Percentiles rank a stretch among this genome's conserved stretches.
phyloP scores from a whole-genome alignment of 176 grass and related monocot genomes.

The Alloteropsis semialata region DNA sequence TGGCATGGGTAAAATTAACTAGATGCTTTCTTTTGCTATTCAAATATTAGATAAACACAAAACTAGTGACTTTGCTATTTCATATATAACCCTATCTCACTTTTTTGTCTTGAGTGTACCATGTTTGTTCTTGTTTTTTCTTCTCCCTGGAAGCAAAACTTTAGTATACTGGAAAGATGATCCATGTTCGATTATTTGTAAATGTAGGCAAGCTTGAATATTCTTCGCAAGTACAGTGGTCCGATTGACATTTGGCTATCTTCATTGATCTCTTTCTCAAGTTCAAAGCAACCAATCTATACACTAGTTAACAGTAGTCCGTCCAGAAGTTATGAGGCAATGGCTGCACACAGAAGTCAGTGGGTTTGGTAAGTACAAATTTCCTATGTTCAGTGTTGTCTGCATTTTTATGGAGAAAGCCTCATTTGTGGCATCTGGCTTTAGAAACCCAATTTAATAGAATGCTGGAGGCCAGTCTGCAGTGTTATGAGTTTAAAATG shows the following conservation, averaged over 20 bases:
- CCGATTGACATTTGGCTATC: conserved; percentile 69
- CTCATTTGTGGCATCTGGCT: background rate
- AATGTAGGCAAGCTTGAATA: conserved; percentile 54
- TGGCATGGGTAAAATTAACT: background rate
- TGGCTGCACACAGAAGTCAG: conserved; percentile 70
- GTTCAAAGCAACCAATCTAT: conserved; percentile 28
- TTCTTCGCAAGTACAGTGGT: conserved; percentile 71
- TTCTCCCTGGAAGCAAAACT: background rate
- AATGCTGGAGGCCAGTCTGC: background rate
- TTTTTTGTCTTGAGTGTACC: too few relatives aligned
- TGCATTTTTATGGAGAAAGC: background rate
- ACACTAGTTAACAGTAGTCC: conserved; percentile 53
- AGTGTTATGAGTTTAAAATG: background rate
- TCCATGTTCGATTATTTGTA: background rate
- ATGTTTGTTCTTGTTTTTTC: background rate
- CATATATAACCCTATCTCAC: too few relatives aligned
- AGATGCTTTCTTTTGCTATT: background rate
- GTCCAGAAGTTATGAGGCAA: conserved; percentile 48
- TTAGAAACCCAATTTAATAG: background rate
- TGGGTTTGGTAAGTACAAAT: conserved; percentile 66
- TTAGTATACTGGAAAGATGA: background rate
- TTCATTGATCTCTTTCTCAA: conserved; percentile 19
- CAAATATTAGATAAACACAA: background rate
- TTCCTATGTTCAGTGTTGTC: background rate
- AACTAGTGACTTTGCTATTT: background rate